Evolutionary conservation across 805 yeast species (phyloP).

Genomic region (Starmerella vaccinii): DNA sequence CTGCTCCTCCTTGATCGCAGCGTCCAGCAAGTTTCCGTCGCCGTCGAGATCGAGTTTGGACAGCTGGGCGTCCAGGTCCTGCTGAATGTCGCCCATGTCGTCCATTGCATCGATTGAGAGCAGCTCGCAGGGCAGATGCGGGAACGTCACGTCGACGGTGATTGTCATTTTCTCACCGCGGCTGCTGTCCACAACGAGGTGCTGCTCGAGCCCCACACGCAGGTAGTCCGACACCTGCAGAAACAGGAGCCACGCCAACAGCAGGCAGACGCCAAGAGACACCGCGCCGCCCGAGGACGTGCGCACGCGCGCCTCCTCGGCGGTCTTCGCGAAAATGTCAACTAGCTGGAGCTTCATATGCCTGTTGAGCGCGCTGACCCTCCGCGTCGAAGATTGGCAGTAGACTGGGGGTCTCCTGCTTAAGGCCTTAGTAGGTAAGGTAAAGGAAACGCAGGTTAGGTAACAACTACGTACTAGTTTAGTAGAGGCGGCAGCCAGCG

Average conservation of each 20-base stretch:
- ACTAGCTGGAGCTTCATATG: slow-evolving; percentile 21
- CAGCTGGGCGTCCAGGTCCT: slow-evolving; percentile 66
- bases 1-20: slow-evolving; percentile 38
- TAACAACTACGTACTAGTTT: no score
- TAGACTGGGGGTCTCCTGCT: no score
- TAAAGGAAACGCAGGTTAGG: no score
- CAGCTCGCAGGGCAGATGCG: slow-evolving; percentile 70
- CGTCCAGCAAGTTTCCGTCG: slow-evolving; percentile 41
- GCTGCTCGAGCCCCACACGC: slow-evolving; percentile 60
- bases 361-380: no score
- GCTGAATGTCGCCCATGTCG: slow-evolving; percentile 71
- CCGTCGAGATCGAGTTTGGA: slow-evolving; percentile 52
- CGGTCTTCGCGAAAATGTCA: slow-evolving; percentile 90
- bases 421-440: no score
- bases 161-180: slow-evolving; percentile 67
- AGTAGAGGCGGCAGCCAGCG: no score
- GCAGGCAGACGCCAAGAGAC: slow-evolving; percentile 56
- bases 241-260: slow-evolving; percentile 51
- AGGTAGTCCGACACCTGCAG: slow-evolving; percentile 73
- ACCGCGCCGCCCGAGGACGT: slow-evolving; percentile 87
- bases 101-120: slow-evolving; percentile 81
- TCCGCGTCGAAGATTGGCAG: no score
- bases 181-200: slow-evolving; percentile 64
- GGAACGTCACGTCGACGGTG: slow-evolving; percentile 73
- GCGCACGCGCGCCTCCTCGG: slow-evolving; percentile 81